Evolutionary conservation across 768 basidiomycete species (phyloP).

Genomic region (Chalciporus chontae): DNA sequence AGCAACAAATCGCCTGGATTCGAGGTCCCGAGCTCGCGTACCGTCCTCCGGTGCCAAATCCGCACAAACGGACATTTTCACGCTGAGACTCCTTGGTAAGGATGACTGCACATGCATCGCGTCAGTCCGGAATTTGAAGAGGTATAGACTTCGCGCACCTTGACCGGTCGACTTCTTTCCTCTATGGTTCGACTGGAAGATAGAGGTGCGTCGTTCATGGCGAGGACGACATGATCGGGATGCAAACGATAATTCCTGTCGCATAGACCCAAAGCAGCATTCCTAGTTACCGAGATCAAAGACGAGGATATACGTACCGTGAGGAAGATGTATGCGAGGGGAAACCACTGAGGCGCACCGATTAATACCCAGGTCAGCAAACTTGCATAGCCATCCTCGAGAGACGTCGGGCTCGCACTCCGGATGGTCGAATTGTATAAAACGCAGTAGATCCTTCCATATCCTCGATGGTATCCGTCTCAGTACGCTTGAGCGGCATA

Average conservation of each 20-base stretch:
- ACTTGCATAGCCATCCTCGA: constrained; percentile 42
- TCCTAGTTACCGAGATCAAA: constrained; percentile 41
- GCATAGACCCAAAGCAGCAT: constrained; percentile 83
- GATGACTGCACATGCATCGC: constrained; percentile 34
- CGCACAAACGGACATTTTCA: constrained; percentile 80
- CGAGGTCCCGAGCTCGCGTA: constrained; percentile 30
- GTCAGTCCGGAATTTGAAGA: neutral
- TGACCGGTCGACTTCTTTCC: constrained; percentile 58
- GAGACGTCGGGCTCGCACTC: constrained; percentile 58
- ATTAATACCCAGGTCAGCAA: constrained; percentile 86
- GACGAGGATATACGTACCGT: neutral
- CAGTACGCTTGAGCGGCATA: constrained; percentile 68
- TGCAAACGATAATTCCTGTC: constrained; percentile 73
- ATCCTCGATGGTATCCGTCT: constrained; percentile 79
- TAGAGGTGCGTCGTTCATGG: constrained; percentile 13
- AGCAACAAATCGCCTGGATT: neutral
- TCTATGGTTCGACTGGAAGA: constrained; percentile 26
- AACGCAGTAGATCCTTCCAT: constrained; percentile 87
- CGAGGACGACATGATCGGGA: constrained; percentile 72
- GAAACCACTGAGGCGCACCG: constrained; percentile 38
- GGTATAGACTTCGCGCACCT: constrained; percentile 49
- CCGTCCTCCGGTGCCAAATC: constrained; percentile 88
- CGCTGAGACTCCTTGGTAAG: constrained; percentile 72
- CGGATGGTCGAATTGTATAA: constrained; percentile 90
- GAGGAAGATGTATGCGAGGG: neutral